Evolutionary conservation across 805 yeast genomes (phyloP), one percentile per base, ranked within the genome.

Genomic region (Candida nonsorbophila): DNA sequence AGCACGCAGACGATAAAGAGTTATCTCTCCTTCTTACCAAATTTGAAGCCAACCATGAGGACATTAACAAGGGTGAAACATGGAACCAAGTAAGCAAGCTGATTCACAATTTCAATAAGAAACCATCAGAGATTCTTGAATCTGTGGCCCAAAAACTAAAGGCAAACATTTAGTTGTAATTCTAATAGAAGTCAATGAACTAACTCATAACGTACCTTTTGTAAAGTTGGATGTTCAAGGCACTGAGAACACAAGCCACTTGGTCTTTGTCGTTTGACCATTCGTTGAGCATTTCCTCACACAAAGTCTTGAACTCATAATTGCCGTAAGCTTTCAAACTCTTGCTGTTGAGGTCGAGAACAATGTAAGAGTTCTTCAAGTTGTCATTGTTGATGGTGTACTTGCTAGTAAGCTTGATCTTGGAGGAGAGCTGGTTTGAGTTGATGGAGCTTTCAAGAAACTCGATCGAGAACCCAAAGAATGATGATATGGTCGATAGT

Each of bases 171-270:
- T 7, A 7, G 12, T 12, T 25, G n/a, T 29, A 29, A 25, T 13
- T 25, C 7, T 11, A 8, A 22, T 22, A 22, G 7, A 22, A 9
- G 7, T 22, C 7, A 22, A 9, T 10, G 11, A 8, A 8, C 18
- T 16, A 25, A 21, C 34, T 31, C 13, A 29, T 32, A 26, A 24
- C 36, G 30, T 44, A 44, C 20, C 52, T 49, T 28, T 80, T 82
- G 56, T 73, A 79, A 10, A 85, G 51, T 47, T 74, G 79, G 30
- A 86, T 57, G 24, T 77, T 83, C 37, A 86, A 55, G 1, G 88
- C 85, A 34, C 88, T 78, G 31, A 86, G 57, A 40, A 86, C 80
- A 39, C 94, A 81, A 0, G 92, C 83, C 10, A 84, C 72, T 41
- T 83, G 85, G 16, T 69, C 71, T 39, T 76, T 72, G 23, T 81